These are phyloP conservation scores for Claviceps sp. DNA, from an alignment of 2,329 filamentous ascomycete species.

Conservation along the genomic window DNA sequence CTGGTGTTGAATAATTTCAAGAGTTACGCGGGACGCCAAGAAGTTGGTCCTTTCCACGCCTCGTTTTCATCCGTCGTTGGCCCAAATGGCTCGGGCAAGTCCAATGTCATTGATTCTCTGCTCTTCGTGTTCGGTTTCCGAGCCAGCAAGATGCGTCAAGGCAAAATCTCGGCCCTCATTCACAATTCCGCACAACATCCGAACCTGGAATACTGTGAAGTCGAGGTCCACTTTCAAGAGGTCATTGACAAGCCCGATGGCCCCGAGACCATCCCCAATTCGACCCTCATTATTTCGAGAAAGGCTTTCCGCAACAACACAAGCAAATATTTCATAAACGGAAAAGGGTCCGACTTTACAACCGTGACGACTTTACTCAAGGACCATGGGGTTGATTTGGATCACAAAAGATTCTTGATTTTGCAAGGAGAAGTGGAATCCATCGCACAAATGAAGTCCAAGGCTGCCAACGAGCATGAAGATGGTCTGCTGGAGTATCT, in stretches of 20 bases:
- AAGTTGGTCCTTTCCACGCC: slow-evolving; percentile 90
- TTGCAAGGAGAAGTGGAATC: slow-evolving; percentile 96
- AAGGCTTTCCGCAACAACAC: slow-evolving; percentile 95
- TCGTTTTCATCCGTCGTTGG: slow-evolving; percentile 98
- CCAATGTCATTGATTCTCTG: slow-evolving; percentile 95
- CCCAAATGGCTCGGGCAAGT: slow-evolving; percentile 95
- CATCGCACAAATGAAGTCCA: slow-evolving; percentile 98
- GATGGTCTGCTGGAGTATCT: slow-evolving; percentile 93
- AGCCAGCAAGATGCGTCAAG: slow-evolving; percentile 97
- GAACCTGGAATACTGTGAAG: slow-evolving; percentile 81
- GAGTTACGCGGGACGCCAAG: slow-evolving; percentile 89
- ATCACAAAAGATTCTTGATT: slow-evolving; percentile 96
- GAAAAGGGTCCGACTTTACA: slow-evolving; percentile 80
- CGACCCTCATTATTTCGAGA: slow-evolving; percentile 75
- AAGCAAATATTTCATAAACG: slow-evolving; percentile 96
- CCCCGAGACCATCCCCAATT: slow-evolving; percentile 67
- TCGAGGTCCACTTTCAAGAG: slow-evolving; percentile 92
- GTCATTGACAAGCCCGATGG: slow-evolving; percentile 75
- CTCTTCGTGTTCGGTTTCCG: slow-evolving; percentile 99
- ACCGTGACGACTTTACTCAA: slow-evolving; percentile 76
- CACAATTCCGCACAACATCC: slow-evolving; percentile 88
- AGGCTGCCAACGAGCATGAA: slow-evolving; percentile 88
- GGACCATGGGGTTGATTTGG: slow-evolving; percentile 82
- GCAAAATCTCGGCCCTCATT: slow-evolving; percentile 93
- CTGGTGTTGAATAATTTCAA: slow-evolving; percentile 95